Base-by-base conservation (phyloP, 2,329 filamentous ascomycete species). In the Aureobasidium musti region DNA sequence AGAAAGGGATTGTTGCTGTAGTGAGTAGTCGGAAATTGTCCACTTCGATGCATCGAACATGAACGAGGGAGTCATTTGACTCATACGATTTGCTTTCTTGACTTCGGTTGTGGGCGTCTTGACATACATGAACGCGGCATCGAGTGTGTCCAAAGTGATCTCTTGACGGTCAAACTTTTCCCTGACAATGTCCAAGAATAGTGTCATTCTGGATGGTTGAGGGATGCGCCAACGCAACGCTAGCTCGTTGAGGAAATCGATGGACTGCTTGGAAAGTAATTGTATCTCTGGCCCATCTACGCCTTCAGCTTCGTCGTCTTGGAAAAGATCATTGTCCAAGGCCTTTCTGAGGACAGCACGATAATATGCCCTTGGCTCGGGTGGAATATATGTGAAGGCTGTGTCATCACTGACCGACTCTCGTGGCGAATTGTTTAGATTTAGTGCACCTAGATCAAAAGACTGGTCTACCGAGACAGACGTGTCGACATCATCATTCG, bases 211-310 rank as follows among this genome's bases (percentile, higher is more conserved):
- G 3, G 92, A 91, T 73, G 89, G 92, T 70, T 89, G 88, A 2
- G 94, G 92, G 69, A 99, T 84, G 59, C 95, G 89, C 95, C 95
- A 99, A 73, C 93, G 87, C 69, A 92, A 81, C 67, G 89, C 91
- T 67, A 97, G 84, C 76, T 98, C 94, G 68, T 89, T 90, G 69
- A 99, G 79, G 53, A 99, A 81, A 66, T 97, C 92, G 57, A 87
- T 84, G 2, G 92, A 95, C 69, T 90, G 86, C 72, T 89, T 91
- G 0, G 92, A 95, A 23, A 89, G 73, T 23, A 89, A 70, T 69
- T 84, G 86, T 68, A 82, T 79, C 2, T 82, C 77, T 10, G 81
- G 79, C 6, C 83, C 84, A 6, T 81, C 80, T 13, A 78, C 80
- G 17, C 79, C 79, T 68, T 81, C 81, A 11, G 79, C 78, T 28